phyloP scores from a whole-genome alignment of 2,329 filamentous ascomycete genomes.

The Xylaria sp. region DNA sequence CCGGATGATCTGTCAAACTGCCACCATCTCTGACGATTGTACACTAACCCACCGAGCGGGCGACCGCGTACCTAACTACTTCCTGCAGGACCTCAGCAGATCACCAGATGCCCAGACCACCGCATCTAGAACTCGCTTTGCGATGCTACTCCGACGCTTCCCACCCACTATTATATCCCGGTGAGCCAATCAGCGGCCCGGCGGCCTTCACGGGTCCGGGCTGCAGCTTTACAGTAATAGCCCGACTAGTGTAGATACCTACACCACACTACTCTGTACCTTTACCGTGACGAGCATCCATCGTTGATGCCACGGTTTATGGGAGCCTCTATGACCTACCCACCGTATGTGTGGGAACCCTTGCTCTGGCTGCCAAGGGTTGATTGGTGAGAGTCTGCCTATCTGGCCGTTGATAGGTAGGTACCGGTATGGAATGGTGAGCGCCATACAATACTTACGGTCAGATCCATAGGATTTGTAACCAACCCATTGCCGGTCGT shows the following conservation, averaged over 20 bases:
- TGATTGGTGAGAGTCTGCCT: not conserved
- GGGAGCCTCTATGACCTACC: not conserved
- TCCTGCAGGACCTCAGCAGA: constrained; percentile 17
- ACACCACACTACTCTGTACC: too few species aligned
- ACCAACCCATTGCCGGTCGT: constrained; percentile 11
- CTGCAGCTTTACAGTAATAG: not conserved
- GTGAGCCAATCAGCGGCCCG: constrained; percentile 15
- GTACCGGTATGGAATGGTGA: constrained; percentile 2
- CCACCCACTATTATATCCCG: not conserved
- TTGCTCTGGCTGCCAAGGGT: not conserved
- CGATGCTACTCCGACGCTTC: not conserved
- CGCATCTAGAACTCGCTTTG: not conserved
- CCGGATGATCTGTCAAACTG: constrained; percentile 18
- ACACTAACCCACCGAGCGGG: too few species aligned
- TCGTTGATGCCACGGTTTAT: constrained; percentile 1
- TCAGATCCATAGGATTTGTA: constrained; percentile 3
- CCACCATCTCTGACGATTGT: too few species aligned
- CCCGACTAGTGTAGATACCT: not conserved
- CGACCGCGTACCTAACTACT: too few species aligned
- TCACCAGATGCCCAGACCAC: not conserved
- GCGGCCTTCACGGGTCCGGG: constrained; percentile 22
- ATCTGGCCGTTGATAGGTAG: too few species aligned
- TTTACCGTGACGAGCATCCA: not conserved
- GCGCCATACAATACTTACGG: not conserved
- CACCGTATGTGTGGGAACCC: not conserved